Conservation (phyloP, 306 rosid species). For the Glycine soja region DNA sequence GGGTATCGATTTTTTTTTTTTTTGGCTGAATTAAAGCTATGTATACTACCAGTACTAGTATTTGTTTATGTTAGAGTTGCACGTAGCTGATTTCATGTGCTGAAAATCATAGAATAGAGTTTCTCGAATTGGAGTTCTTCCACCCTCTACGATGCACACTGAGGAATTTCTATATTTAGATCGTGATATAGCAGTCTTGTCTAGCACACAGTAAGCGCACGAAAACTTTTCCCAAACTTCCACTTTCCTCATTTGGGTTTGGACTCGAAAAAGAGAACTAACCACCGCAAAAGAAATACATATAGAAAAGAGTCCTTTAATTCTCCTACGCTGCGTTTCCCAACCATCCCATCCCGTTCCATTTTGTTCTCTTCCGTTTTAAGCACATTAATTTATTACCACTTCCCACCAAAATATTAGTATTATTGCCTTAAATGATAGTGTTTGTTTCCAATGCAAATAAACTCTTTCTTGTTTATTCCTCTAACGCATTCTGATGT, state of each 20-base stretch:
- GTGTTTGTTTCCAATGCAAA: not conserved
- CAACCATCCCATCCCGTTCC: conserved; percentile 24
- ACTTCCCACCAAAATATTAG: not conserved
- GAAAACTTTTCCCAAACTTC: conserved; percentile 53
- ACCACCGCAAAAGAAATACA: conserved; percentile 16
- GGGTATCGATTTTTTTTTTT: not conserved
- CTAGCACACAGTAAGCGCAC: conserved; percentile 62
- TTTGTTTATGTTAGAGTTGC: conserved; percentile 22
- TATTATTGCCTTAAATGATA: not conserved
- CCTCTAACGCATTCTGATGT: not conserved
- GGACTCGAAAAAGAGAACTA: conserved; percentile 46
- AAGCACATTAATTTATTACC: not conserved
- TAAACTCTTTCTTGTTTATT: not conserved
- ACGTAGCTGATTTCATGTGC: conserved; percentile 50
- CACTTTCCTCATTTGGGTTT: conserved; percentile 83
- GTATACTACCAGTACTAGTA: not conserved
- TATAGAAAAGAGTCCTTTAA: conserved; percentile 2
- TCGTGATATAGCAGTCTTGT: conserved; percentile 55
- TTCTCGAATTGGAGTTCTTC: conserved; percentile 53
- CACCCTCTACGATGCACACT: conserved; percentile 31
- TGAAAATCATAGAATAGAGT: not conserved
- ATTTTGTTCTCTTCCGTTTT: not conserved
- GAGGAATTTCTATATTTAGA: conserved; percentile 64
- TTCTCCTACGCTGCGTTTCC: conserved; percentile 45
- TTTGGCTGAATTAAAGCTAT: not conserved